Base-by-base conservation (phyloP, 441 rosid species). In the Euphorbia schlechtendalii region DNA sequence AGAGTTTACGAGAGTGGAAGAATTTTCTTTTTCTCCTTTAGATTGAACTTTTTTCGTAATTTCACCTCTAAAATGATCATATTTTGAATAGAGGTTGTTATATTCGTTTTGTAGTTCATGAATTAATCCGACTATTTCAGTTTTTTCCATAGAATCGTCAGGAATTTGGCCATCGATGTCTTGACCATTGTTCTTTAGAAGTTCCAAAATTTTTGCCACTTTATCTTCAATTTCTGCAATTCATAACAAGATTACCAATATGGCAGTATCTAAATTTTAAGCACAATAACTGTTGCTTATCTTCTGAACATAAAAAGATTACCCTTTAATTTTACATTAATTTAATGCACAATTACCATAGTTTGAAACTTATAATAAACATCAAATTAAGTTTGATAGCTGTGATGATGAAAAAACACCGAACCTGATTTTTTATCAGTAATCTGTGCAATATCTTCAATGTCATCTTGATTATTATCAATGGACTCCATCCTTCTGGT, bases 201-300 rank as follows among this genome's bases (percentile, higher is more conserved):
- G 87, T 61, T 81, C 83, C 71, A 85, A 13, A 69, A 86, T 87
- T 68, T 66, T 80, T 43, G 77, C 77, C 67, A 83, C 74, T 73
- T 81, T 86, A 68, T 66, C 74, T 61, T 85, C 89, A 34, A 78
- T 72, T 60, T 88, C 98, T 88, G 88, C 74, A 71, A 56, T 18
- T 51, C 34, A 30, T 43, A 71, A 46, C 21, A 68, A 67, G 73
- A 20, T 27, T 59, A 0, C 27, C 61, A 34, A n/a, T 18, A 48
- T 18, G n/a, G n/a, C n/a, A n/a, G n/a, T n/a, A n/a, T n/a, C n/a
- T 48, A 48, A 7, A 2, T 9, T 14, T 46, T 46, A 1, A 46
- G 21, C 53, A 14, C 52, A 46, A 46, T 17, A 46, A 17, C 15
- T 14, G 3, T 46, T 1, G 15, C 1, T 46, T 14, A 9, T 5